Percentiles rank a stretch among this genome's conserved stretches.
Conservation (phyloP, 2,329 filamentous ascomycete genomes). For the Venturia oleaginea region DNA sequence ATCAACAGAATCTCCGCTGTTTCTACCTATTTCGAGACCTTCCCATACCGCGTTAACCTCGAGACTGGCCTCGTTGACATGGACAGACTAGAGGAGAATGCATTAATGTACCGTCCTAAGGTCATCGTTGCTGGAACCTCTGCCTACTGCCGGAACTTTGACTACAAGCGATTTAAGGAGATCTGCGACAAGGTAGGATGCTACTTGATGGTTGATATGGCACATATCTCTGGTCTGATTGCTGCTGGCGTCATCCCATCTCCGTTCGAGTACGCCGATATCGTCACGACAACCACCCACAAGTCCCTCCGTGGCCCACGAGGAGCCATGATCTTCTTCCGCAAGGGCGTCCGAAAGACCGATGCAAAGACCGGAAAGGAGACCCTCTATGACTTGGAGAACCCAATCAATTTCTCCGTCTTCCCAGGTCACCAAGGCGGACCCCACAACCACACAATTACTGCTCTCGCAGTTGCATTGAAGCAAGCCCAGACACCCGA, state of each 20-base stretch:
- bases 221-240: slow-evolving; percentile 90
- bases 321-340: slow-evolving; percentile 97
- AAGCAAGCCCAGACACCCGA: slow-evolving; percentile 86
- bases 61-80: slow-evolving; percentile 93
- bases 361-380: slow-evolving; percentile 82
- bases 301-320: slow-evolving; percentile 92
- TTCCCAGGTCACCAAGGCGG: slow-evolving; percentile 98
- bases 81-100: slow-evolving; percentile 77
- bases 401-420: slow-evolving; percentile 89
- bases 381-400: slow-evolving; percentile 81
- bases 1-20: slow-evolving; percentile 80
- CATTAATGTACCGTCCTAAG: slow-evolving; percentile 86
- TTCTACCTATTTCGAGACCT: slow-evolving; percentile 97
- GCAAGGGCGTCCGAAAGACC: slow-evolving; percentile 76
- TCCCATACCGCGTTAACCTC: slow-evolving; percentile 88
- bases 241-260: slow-evolving; percentile 85
- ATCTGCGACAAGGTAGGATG: slow-evolving; percentile 86
- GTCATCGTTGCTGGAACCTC: slow-evolving; percentile 91
- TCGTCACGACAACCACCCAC: slow-evolving; percentile 96
- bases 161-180: slow-evolving; percentile 85
- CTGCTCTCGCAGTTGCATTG: slow-evolving; percentile 83
- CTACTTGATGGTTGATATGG: slow-evolving; percentile 93
- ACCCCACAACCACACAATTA: slow-evolving; percentile 98
- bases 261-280: slow-evolving; percentile 81
- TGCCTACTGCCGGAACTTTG: slow-evolving; percentile 90